Base-by-base conservation (phyloP, 148 eudicot genomes). In the Gaultheria prostrata region DNA sequence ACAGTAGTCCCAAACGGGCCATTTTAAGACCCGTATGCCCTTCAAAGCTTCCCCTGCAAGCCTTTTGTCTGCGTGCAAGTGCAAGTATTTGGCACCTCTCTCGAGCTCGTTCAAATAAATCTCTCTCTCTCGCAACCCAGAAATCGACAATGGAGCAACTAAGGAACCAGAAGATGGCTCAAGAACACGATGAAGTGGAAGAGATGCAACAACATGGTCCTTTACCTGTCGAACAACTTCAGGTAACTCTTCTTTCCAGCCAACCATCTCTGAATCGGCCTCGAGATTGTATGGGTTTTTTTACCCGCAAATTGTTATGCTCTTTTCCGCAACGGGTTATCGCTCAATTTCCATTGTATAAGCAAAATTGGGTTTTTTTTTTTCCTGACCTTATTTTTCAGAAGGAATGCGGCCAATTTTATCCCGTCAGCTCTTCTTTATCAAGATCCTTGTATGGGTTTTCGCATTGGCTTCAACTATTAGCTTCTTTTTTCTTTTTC, bases 191-290 rank as follows among this genome's bases (percentile, higher is more conserved):
- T 18, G 93, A 90, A 54, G 24, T 30, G 2, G 97, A 91, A 69
- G 98, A 95, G 21, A 79, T 92, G 24, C 94, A 91, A 45, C 94
- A 91, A 78, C 94, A 91, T 78, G 98, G 98, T 56, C 98, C 98
- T 83, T 92, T 89, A 76, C 98, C 97, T 4, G 83, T 95, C 43
- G 98, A 95, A 83, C 93, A 92, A 32, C 97, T 95, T 82, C 98
- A 95, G 94, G 98, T 91, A 65, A 46, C 35, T 50, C 78, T 24
- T 8, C 79, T 75, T 32, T 8, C 79, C 59, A 76, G 10, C 46
- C 65, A 32, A 11, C 70, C 71, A 50, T 57, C 49, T 57, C 82
- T 11, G 70, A 46, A 75, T 50, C 30, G 1, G 30, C 54, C 26
- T 33, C 17, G 56, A 76, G 46, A 30, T 46, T 35, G 54, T 63